phyloP scores from a whole-genome alignment of 2,329 filamentous ascomycete species.

The Arthrobotrys sinensis region DNA sequence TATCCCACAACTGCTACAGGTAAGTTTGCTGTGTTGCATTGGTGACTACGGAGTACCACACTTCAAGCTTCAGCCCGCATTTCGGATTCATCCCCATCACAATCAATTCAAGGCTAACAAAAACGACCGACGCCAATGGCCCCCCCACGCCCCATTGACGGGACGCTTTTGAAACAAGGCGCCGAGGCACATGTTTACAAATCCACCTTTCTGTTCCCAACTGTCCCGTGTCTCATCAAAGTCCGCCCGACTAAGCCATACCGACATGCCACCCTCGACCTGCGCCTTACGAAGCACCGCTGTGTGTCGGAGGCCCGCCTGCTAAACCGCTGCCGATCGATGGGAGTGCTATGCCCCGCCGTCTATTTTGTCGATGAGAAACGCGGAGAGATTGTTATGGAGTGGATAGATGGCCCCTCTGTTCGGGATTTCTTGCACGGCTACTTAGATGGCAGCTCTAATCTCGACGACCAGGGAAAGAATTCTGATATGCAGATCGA shows the following conservation, averaged over 20 bases:
- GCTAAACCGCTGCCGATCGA: constrained; percentile 81
- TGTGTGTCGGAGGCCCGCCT: constrained; percentile 91
- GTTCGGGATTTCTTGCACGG: constrained; percentile 79
- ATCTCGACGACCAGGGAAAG: constrained; percentile 65
- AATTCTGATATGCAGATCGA: constrained; percentile 72
- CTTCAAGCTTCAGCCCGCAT: too few relatives aligned
- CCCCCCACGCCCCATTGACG: constrained; percentile 68
- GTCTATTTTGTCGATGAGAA: constrained; percentile 79
- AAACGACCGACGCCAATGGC: background rate
- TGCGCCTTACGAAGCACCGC: constrained; percentile 86
- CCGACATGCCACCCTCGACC: constrained; percentile 90
- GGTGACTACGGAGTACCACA: background rate
- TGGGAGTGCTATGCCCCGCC: constrained; percentile 85
- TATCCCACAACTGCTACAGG: background rate
- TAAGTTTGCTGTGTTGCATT: constrained; percentile 16
- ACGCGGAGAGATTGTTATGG: constrained; percentile 83
- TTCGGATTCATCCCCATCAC: too few relatives aligned
- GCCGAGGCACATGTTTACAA: constrained; percentile 95
- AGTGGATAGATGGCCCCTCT: constrained; percentile 84
- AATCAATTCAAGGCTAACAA: background rate
- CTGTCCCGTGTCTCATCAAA: constrained; percentile 84
- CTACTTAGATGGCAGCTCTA: constrained; percentile 72
- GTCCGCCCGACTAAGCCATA: constrained; percentile 92
- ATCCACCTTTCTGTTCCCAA: constrained; percentile 81
- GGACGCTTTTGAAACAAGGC: constrained; percentile 87